A percentile compares a stretch with the other conserved stretches of the same genome.
Conservation (phyloP, 805 yeast species). For the Saccharomycopsis sp. region DNA sequence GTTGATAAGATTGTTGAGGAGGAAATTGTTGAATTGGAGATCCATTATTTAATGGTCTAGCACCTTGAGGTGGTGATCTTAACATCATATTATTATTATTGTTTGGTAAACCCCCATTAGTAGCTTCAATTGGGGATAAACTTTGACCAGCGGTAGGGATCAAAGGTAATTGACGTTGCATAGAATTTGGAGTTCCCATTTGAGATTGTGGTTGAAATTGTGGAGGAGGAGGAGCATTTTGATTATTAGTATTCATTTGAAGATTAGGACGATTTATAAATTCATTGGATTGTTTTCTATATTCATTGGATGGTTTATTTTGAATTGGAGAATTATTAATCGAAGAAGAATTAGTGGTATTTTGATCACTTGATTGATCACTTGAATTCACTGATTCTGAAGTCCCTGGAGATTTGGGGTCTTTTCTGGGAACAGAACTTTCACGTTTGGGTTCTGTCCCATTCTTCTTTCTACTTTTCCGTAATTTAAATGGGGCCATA, state of each 20-base stretch:
- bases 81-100: no score
- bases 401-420: slow-evolving; percentile 18
- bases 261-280: slow-evolving; percentile 4
- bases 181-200: slow-evolving; percentile 15
- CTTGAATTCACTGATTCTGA: slow-evolving; percentile 17
- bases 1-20: not conserved
- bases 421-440: slow-evolving; percentile 10
- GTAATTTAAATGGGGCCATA: slow-evolving; percentile 10
- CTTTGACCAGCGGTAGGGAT: slow-evolving; percentile 17
- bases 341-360: slow-evolving; percentile 22
- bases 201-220: slow-evolving; percentile 16
- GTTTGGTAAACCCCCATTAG: not conserved
- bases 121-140: slow-evolving; percentile 11
- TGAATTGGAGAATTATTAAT: slow-evolving; percentile 8
- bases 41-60: not conserved
- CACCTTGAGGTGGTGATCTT: slow-evolving; percentile 1
- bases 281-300: slow-evolving; percentile 3
- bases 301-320: slow-evolving; percentile 6
- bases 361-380: not conserved
- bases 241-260: not conserved
- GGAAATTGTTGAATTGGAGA: not conserved
- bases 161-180: slow-evolving; percentile 16
- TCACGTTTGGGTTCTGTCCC: not conserved
- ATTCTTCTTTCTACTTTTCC: slow-evolving; percentile 6
- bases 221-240: slow-evolving; percentile 1